Evolutionary conservation across 345 rosid genomes (phyloP).

Genomic region (Erysimum cheiranthoides): DNA sequence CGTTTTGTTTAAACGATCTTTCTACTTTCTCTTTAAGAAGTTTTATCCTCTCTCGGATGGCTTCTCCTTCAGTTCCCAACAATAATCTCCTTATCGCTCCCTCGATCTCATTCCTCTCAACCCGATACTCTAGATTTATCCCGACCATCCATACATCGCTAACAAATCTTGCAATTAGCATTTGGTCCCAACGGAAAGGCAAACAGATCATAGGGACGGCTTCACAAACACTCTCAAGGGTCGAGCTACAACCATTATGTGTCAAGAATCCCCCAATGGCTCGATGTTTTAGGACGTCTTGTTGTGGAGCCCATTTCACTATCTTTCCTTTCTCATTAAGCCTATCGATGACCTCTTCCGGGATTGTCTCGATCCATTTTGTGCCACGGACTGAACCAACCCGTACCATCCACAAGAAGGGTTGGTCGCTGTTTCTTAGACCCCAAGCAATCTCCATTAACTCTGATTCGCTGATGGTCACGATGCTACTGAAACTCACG

Average conservation of each 20-base stretch:
- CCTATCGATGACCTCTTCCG: constrained; percentile 36
- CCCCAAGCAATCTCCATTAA: constrained; percentile 56
- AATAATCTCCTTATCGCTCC: background rate
- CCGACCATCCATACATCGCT: constrained; percentile 32
- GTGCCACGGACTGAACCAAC: constrained; percentile 10
- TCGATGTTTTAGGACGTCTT: constrained; percentile 33
- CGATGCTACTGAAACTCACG: constrained; percentile 54
- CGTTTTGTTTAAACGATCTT: constrained; percentile 18
- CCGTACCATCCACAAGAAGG: constrained; percentile 60
- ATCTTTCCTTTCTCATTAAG: constrained; percentile 47
- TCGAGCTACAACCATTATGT: constrained; percentile 38
- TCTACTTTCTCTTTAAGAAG: background rate
- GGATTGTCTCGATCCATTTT: constrained; percentile 17
- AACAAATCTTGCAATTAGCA: constrained; percentile 26
- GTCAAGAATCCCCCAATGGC: constrained; percentile 38
- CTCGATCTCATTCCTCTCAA: constrained; percentile 38
- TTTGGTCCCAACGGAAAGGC: constrained; percentile 33
- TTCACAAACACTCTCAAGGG: constrained; percentile 38
- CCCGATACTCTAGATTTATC: constrained; percentile 15
- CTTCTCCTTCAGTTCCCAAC: constrained; percentile 22
- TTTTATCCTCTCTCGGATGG: constrained; percentile 22
- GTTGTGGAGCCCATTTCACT: constrained; percentile 42
- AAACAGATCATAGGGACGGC: constrained; percentile 34
- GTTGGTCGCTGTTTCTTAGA: constrained; percentile 46
- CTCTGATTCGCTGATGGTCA: constrained; percentile 39